phyloP scores from a whole-genome alignment of 768 basidiomycete species.

The Lactarius akahatsu region DNA sequence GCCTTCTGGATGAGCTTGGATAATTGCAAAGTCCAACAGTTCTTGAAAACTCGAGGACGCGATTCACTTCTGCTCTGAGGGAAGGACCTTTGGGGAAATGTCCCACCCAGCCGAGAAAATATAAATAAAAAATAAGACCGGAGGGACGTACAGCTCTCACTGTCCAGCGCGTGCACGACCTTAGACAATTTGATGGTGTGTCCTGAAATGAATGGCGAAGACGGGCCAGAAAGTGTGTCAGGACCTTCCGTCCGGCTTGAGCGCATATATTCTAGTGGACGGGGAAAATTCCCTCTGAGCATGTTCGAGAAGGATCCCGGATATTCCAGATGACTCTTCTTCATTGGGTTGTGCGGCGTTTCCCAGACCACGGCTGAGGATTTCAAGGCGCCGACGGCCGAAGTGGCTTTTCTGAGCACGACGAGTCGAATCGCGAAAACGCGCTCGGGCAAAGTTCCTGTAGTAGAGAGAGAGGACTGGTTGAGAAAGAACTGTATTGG shows the following conservation, averaged over 20 bases:
- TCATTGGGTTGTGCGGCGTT: not conserved
- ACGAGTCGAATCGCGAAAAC: conserved; percentile 24
- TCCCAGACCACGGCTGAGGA: conserved; percentile 23
- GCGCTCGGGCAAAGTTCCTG: conserved; percentile 28
- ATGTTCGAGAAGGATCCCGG: conserved; percentile 17
- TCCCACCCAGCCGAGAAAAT: not conserved
- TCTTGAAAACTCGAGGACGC: conserved; percentile 24
- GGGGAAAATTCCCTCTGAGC: conserved; percentile 17
- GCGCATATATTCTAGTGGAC: not conserved
- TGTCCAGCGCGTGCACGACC: not conserved
- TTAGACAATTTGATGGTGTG: not conserved
- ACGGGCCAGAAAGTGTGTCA: not conserved
- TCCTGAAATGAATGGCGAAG: conserved; percentile 1
- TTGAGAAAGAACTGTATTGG: not conserved
- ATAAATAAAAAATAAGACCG: not conserved
- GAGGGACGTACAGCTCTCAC: conserved; percentile 10
- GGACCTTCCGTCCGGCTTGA: not conserved
- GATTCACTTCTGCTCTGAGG: conserved; percentile 16
- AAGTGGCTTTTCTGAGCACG: conserved; percentile 29
- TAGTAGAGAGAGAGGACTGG: not conserved
- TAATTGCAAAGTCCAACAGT: conserved; percentile 25
- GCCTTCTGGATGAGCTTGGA: not conserved
- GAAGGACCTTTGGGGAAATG: conserved; percentile 14
- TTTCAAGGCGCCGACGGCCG: conserved; percentile 25
- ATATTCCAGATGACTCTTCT: conserved; percentile 5